Conservation (phyloP, 192 early-diverging fungal species). For the Entomortierella beljakovae region DNA sequence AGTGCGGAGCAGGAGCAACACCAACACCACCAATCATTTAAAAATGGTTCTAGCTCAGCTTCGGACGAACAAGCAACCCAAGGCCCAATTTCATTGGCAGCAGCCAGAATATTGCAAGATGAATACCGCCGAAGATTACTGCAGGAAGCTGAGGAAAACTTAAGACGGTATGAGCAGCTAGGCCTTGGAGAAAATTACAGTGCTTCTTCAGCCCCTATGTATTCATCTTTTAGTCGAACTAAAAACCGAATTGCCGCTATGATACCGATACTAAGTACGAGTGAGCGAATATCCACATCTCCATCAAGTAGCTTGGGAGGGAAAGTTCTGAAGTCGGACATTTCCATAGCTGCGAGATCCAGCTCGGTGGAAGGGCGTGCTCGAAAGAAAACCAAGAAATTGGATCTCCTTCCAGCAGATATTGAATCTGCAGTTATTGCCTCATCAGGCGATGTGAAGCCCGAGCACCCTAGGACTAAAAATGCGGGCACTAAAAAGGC, state of each 20-base stretch:
- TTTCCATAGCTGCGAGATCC: not conserved
- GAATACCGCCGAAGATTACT: slow-evolving; percentile 54
- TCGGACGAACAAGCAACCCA: slow-evolving; percentile 3
- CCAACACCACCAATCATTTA: too few species aligned
- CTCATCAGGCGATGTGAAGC: not conserved
- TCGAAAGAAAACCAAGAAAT: slow-evolving; percentile 23
- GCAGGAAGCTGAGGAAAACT: slow-evolving; percentile 59
- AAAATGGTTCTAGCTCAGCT: not conserved
- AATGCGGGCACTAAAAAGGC: not conserved
- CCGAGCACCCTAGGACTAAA: slow-evolving; percentile 3
- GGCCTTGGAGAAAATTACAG: slow-evolving; percentile 51
- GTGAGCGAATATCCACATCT: not conserved
- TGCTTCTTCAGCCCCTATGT: slow-evolving; percentile 9
- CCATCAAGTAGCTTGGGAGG: not conserved
- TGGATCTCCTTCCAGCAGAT: not conserved
- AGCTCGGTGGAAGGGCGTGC: not conserved
- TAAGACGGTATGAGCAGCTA: slow-evolving; percentile 59
- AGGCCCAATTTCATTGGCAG: slow-evolving; percentile 28
- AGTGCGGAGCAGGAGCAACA: slow-evolving; percentile 25
- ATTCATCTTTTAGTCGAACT: slow-evolving; percentile 41
- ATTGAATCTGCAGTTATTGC: not conserved
- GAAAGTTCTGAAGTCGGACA: not conserved
- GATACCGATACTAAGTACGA: not conserved
- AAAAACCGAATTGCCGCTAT: slow-evolving; percentile 21
- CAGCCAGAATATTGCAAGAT: slow-evolving; percentile 41